Evolutionary conservation across 2,329 filamentous ascomycete genomes (phyloP), one percentile per base, ranked within the genome.

Genomic region (Fusarium praegraminearum): DNA sequence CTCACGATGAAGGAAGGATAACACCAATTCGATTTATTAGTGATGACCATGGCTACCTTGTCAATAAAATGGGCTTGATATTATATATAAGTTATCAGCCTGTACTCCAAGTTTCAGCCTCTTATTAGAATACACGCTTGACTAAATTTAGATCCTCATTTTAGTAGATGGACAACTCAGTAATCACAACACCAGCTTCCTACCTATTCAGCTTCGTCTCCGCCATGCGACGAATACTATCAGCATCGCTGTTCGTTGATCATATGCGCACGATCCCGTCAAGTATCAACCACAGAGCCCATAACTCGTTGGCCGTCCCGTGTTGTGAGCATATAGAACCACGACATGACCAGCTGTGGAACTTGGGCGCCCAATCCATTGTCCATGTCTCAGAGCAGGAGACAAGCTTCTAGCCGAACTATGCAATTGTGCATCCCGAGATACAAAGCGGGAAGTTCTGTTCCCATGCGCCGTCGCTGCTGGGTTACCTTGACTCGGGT

Each of bases 81-180:
- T 55, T 55, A 57, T 54, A 72, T 65, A 68, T 41, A 52, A 53
- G 52, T 46, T 24, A 51, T 15, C 30, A 33, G 54, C 26, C n/a
- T 69, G 56, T 68, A 38, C 46, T 65, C 49, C 61, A 54, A 61
- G 56, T 73, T 50, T 69, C 57, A 62, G 59, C 51, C 55, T 35
- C 53, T 56, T 44, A 20, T 40, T 30, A 30, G 49, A 15, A 41
- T 36, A 24, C 10, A 46, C 43, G 30, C 65, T 56, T 43, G 24
- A 63, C 72, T 72, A 67, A 72, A 73, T 73, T 72, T 67, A 71
- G 62, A 18, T 18, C 49, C 49, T 67, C 52, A 47, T 22, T 33
- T 57, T 49, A 32, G 36, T 57, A 43, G 41, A 54, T 33, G 35
- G 41, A 49, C 35, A 40, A 20, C 46, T 53, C 49, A 69, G 56